Evolutionary conservation across 2,329 filamentous ascomycete genomes (phyloP), one percentile per base, ranked within the genome.

Genomic region (Lachnellula occidentalis): DNA sequence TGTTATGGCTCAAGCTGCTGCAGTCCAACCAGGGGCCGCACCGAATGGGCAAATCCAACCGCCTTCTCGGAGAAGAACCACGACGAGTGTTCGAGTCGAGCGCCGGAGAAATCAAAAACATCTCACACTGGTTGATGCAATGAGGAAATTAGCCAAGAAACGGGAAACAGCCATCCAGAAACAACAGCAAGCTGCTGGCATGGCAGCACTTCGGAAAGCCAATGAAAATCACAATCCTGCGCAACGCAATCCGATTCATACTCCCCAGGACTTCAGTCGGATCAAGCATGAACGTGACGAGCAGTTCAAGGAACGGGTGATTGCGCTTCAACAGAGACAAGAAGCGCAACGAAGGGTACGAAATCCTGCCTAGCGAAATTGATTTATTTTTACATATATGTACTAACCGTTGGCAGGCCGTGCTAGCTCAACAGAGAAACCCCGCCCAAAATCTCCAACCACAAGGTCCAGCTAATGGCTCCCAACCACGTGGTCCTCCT

Each of bases 91-190:
- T 34, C 81, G 90, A 50, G 92, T 99, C 5, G 92, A 97, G 66
- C 83, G 92, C 58, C 83, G 92, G 53, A 85, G 90, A 60, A 90
- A 90, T 60, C 88, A 91, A 59, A 90, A 91, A 67, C 90, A 96
- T 67, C 76, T 97, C 54, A 88, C 88, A 45, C 79, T 97, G 65
- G 86, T 99, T 62, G 92, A 97, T 71, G 89, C 89, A 3, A 96
- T 97, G 90, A 83, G 92, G 42, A 99, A 97, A 70, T 72, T 96
- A 47, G 92, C 92, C 1, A 95, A 96, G 77, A 97, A 96, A 73
- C 83, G 92, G 24, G 94, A 99, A 72, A 87, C 88, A 11, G 80
- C 83, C 24, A 76, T 84, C 27, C 90, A 94, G 68, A 97, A 97
- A 74, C 89, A 94, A 68, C 88, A 92, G 67, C 90, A 96, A 68